These are phyloP conservation scores for Leishmania gerbilli DNA, from an alignment of 208 protist genomes.

Conservation along the genomic window DNA sequence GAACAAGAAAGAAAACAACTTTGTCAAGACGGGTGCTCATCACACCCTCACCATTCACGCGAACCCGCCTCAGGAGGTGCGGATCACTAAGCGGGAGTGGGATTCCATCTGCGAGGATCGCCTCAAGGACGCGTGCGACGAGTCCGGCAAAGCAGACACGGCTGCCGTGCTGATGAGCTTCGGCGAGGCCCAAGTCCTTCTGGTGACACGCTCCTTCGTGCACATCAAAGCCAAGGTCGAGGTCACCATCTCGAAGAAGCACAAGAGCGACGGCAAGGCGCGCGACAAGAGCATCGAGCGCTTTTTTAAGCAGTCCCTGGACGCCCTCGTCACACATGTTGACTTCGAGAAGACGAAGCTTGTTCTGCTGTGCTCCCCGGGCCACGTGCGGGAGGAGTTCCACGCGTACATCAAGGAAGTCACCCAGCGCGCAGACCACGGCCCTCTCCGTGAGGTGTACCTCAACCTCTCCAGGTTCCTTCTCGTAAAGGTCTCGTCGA, in stretches of 20 bases:
- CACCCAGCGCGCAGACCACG: constrained; percentile 40
- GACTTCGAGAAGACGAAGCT: constrained; percentile 95
- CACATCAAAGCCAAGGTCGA: constrained; percentile 91
- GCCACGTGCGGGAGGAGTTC: constrained; percentile 93
- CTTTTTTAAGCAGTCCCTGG: constrained; percentile 94
- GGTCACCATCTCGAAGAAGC: constrained; percentile 86
- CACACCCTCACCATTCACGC: constrained; percentile 95
- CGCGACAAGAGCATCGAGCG: constrained; percentile 89
- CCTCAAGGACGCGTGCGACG: constrained; percentile 79
- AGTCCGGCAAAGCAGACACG: constrained; percentile 80
- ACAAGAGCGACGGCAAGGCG: constrained; percentile 74
- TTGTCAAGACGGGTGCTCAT: constrained; percentile 91
- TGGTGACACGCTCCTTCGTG: constrained; percentile 94
- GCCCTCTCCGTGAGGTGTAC: constrained; percentile 69
- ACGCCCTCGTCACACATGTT: constrained; percentile 89
- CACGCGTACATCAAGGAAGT: constrained; percentile 51
- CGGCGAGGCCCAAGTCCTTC: constrained; percentile 91
- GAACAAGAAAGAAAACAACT: constrained; percentile 85
- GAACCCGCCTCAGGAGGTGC: constrained; percentile 88
- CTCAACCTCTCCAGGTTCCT: constrained; percentile 93
- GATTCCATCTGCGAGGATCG: constrained; percentile 65
- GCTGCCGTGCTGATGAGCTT: constrained; percentile 96
- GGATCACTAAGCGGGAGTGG: constrained; percentile 93
- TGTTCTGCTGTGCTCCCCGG: constrained; percentile 94
- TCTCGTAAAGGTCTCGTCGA: constrained; percentile 85